Evolutionary conservation across 1,139 yeast genomes (phyloP), one percentile per base, ranked within the genome.

Genomic region (Nadsonia starkeyi-henricii): DNA sequence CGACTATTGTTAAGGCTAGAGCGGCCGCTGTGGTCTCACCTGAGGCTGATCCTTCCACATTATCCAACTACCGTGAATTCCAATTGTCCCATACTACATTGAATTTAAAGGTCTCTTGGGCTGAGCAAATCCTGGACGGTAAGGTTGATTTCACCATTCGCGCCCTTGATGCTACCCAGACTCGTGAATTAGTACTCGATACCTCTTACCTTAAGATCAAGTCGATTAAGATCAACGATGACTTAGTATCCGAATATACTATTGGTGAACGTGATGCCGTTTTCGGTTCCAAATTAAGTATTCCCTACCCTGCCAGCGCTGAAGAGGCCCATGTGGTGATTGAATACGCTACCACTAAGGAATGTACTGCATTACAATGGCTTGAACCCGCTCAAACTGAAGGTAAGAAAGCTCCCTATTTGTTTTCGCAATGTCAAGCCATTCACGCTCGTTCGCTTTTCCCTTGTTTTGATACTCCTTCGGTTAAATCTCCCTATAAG

Each of bases 381-480:
- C 69, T 88, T 52, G 78, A 75, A 45, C 81, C 83, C 42, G 79
- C 76, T 48, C 85, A 81, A 57, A 85, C 95, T n/a, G 81, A 81
- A 48, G 94, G 91, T 30, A 74, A 77, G 55, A 69, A 66, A 42
- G 72, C 73, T 20, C 93, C 94, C 2, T 84, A 85, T 63, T 73
- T 88, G 57, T 88, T 86, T 63, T 85, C 95, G 28, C 96, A 88
- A 65, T 78, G 94, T 62, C 95, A 88, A 67, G 86, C 96, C 37
- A 85, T 84, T 54, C 96, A 88, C 60, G 93, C 95, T 20, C 74
- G 96, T 61, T 78, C 94, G 21, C 72, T 88, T 58, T 81, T 83
- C 67, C 96, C 96, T 2, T 84, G 89, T 58, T 88, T 88, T 62
- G 96, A 88, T 63, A 86, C 96, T 0, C 96, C 96, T 2, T 75